A percentile compares a stretch with the other conserved stretches of the same genome.
These are phyloP conservation scores for Saussurea involucrata DNA, from an alignment of 129 eudicot species.

Conservation along the genomic window DNA sequence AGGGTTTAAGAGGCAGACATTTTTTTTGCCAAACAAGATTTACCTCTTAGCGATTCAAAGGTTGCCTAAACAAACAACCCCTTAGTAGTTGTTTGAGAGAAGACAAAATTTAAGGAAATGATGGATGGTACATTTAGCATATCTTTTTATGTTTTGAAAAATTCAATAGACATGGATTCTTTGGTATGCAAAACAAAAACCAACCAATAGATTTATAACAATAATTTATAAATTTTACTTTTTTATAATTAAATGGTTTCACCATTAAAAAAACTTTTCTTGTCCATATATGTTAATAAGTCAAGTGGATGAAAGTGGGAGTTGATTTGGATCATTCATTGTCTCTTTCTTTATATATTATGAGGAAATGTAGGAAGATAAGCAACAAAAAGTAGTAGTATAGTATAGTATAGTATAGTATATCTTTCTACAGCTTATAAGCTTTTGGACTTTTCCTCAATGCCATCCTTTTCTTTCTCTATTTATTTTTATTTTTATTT, in stretches of 20 bases:
- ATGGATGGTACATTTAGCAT: not conserved
- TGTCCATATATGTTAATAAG: not conserved
- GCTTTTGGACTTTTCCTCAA: conserved; percentile 24
- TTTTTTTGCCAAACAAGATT: too few species aligned
- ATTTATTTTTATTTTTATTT: conserved; percentile 6
- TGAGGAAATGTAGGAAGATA: conserved; percentile 28
- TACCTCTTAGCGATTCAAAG: too few species aligned
- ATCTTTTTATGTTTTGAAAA: not conserved
- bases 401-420: too few species aligned
- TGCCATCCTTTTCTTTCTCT: conserved; percentile 14
- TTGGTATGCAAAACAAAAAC: not conserved
- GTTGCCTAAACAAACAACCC: too few species aligned
- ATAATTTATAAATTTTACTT: too few species aligned
- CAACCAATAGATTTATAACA: not conserved
- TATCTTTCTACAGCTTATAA: conserved; percentile 10
- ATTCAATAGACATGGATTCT: not conserved
- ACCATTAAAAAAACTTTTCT: too few species aligned
- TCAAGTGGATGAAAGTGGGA: conserved; percentile 2
- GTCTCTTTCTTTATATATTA: conserved; percentile 29
- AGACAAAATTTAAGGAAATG: too few species aligned
- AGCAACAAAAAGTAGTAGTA: conserved; percentile 23
- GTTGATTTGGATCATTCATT: conserved; percentile 12
- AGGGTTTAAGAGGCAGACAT: too few species aligned
- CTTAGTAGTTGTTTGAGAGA: too few species aligned
- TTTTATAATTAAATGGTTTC: too few species aligned